phyloP scores from a whole-genome alignment of 768 basidiomycete genomes.

The Tephrocybe sp. region DNA sequence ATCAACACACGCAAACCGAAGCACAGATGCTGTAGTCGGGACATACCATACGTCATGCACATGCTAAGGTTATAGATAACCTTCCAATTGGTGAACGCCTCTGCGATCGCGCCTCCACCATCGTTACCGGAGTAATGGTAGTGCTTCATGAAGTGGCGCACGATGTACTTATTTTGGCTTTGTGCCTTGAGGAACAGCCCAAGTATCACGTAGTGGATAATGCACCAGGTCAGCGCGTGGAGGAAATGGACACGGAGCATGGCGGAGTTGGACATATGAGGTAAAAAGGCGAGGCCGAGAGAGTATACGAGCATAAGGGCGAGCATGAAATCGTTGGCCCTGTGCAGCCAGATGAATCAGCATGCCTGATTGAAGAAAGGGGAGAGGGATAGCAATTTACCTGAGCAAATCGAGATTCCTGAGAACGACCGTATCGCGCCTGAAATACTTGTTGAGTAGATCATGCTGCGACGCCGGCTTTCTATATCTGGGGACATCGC shows the following conservation, averaged over 20 bases:
- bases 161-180: conserved; percentile 83
- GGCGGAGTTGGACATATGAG: conserved; percentile 45
- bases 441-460: conserved; percentile 85
- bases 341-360: conserved; percentile 29
- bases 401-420: conserved; percentile 83
- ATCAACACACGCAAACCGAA: not conserved
- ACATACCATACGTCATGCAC: conserved; percentile 90
- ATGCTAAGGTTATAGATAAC: conserved; percentile 87
- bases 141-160: conserved; percentile 91
- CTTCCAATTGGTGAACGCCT: conserved; percentile 97
- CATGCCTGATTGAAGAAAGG: not conserved
- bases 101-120: conserved; percentile 78
- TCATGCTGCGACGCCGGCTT: conserved; percentile 77
- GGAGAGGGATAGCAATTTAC: conserved; percentile 33
- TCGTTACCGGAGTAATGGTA: conserved; percentile 83
- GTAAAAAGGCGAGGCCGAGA: conserved; percentile 56
- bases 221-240: conserved; percentile 84
- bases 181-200: conserved; percentile 85
- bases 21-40: not conserved
- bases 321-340: conserved; percentile 84
- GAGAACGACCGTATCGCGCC: conserved; percentile 81
- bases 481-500: conserved; percentile 16
- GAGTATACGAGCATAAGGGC: conserved; percentile 74
- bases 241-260: conserved; percentile 70
- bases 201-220: conserved; percentile 86